A percentile compares a stretch with the other conserved stretches of the same genome.
Conservation (phyloP, 257 asterid species). For the Solanum tarijense region DNA sequence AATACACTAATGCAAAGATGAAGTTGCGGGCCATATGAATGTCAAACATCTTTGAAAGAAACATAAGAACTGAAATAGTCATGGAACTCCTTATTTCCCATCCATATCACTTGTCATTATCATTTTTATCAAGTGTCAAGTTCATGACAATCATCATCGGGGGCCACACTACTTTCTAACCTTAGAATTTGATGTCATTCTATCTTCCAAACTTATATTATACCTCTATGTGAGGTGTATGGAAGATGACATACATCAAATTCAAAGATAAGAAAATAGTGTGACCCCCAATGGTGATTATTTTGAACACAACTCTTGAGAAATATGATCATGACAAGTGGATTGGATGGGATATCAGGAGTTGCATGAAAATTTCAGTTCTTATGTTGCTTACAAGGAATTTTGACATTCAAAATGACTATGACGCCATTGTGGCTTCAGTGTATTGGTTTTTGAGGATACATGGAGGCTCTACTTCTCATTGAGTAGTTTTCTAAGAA, state of each 20-base stretch:
- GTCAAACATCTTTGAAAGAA: constrained; percentile 21
- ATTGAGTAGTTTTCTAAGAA: constrained; percentile 35
- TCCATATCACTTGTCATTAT: constrained; percentile 23
- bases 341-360: too few species aligned
- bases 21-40: constrained; percentile 59
- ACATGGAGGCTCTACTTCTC: constrained; percentile 43
- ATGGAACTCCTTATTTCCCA: not conserved
- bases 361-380: not conserved
- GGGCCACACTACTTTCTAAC: not conserved
- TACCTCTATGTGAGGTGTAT: too few species aligned
- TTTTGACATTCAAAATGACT: constrained; percentile 62
- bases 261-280: too few species aligned
- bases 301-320: too few species aligned
- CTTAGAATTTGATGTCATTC: not conserved
- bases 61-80: constrained; percentile 21
- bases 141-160: not conserved
- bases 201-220: too few species aligned
- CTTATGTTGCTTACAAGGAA: constrained; percentile 18
- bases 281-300: too few species aligned
- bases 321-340: too few species aligned
- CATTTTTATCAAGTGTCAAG: not conserved
- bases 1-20: constrained; percentile 51
- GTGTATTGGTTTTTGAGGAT: constrained; percentile 41
- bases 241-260: too few species aligned
- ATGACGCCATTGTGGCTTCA: constrained; percentile 56